Conservation (phyloP, 768 basidiomycete species). For the Tephrocybe sp. region DNA sequence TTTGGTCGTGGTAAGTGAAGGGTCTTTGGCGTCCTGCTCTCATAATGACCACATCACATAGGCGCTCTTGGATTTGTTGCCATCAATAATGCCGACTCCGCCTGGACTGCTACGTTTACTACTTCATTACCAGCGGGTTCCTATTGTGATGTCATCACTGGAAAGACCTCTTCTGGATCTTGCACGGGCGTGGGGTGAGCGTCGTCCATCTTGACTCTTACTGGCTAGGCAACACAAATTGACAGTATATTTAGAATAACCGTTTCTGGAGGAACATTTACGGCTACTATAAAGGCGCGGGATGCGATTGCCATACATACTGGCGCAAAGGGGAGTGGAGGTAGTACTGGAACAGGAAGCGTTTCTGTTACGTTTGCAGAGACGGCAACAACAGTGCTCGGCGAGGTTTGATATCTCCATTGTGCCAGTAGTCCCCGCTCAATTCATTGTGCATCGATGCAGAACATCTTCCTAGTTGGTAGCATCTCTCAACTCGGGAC, state of each 20-base stretch:
- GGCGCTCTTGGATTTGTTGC: conserved; percentile 59
- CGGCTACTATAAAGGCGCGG: conserved; percentile 46
- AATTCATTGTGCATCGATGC: background rate
- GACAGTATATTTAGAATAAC: conserved; percentile 23
- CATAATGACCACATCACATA: conserved; percentile 17
- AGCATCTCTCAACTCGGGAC: conserved; percentile 52
- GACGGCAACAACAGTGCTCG: conserved; percentile 53
- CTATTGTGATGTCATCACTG: conserved; percentile 67
- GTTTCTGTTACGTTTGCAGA: conserved; percentile 50
- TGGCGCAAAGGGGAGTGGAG: conserved; percentile 18
- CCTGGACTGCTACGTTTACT: conserved; percentile 54
- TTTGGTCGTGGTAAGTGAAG: conserved; percentile 54
- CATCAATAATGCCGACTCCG: conserved; percentile 60
- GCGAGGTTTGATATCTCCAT: conserved; percentile 39
- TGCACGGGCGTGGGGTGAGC: conserved; percentile 54
- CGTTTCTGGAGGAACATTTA: conserved; percentile 49
- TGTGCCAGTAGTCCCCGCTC: background rate
- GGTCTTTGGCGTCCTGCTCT: background rate
- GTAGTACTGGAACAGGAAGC: conserved; percentile 2
- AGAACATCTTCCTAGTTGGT: conserved; percentile 63
- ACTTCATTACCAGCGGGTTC: conserved; percentile 55
- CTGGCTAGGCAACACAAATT: background rate
- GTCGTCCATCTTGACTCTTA: background rate
- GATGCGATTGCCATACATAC: conserved; percentile 58
- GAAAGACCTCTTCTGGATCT: conserved; percentile 32